These are phyloP conservation scores for Scenedesmus sp. DNA, from an alignment of 163 green algal genomes.

Conservation along the genomic window DNA sequence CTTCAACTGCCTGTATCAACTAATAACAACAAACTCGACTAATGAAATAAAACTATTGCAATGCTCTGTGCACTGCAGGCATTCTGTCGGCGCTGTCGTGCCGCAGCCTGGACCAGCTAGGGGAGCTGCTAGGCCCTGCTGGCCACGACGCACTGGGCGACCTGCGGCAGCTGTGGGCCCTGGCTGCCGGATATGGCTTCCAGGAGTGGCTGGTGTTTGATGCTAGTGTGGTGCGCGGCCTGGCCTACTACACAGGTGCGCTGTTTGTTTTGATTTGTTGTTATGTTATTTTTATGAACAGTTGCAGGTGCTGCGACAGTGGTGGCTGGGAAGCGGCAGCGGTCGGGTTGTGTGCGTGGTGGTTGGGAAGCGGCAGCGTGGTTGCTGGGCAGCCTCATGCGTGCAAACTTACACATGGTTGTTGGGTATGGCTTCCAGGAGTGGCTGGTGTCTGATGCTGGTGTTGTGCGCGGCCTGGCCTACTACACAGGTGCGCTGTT, in stretches of 20 bases:
- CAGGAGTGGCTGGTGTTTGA: constrained; percentile 97
- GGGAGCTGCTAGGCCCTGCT: constrained; percentile 74
- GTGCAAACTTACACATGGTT: constrained; percentile 62
- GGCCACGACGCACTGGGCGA: constrained; percentile 81
- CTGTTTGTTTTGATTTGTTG: neutral
- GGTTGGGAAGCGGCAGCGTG: too few species aligned
- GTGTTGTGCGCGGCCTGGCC: constrained; percentile 93
- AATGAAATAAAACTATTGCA: neutral
- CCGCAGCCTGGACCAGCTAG: constrained; percentile 74
- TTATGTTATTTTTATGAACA: too few species aligned
- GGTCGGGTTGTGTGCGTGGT: too few species aligned
- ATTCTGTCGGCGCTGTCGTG: constrained; percentile 81
- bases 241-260: constrained; percentile 98
- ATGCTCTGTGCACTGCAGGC: constrained; percentile 37
- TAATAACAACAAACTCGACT: too few species aligned
- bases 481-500: constrained; percentile 95
- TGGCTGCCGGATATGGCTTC: constrained; percentile 85
- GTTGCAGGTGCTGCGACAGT: too few species aligned
- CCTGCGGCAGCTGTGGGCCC: constrained; percentile 86
- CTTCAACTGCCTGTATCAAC: too few species aligned
- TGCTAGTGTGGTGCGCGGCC: constrained; percentile 90
- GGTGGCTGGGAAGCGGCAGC: too few species aligned
- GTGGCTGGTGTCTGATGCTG: constrained; percentile 96
- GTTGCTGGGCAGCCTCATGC: too few species aligned
- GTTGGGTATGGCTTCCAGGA: constrained; percentile 86